These are phyloP conservation scores for Aspergillus ochraceus DNA, from an alignment of 2,329 filamentous ascomycete genomes.

Conservation along the genomic window DNA sequence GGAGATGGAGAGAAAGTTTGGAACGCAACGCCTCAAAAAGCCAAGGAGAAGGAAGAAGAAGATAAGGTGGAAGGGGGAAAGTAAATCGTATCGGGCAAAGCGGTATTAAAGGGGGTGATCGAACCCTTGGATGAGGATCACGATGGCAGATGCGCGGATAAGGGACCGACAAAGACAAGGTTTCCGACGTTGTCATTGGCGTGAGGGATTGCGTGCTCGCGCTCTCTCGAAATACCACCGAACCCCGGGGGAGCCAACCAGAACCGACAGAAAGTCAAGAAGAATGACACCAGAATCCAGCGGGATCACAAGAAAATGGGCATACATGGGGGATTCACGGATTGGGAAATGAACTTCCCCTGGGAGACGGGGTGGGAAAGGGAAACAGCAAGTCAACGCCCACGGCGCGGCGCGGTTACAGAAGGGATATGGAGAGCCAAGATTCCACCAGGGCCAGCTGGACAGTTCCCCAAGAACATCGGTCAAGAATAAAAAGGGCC, in stretches of 20 bases:
- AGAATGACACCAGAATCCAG: not conserved
- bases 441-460: not conserved
- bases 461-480: not conserved
- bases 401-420: slow-evolving; percentile 5
- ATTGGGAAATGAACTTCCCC: no score
- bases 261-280: slow-evolving; percentile 1
- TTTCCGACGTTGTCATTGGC: slow-evolving; percentile 32
- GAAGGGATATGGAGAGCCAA: not conserved
- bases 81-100: slow-evolving; percentile 8
- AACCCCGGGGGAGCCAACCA: not conserved
- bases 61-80: slow-evolving; percentile 11
- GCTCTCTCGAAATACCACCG: slow-evolving; percentile 8
- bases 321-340: not conserved
- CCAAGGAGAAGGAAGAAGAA: slow-evolving; percentile 14
- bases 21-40: slow-evolving; percentile 4
- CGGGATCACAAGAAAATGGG: not conserved
- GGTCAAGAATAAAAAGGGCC: not conserved
- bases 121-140: slow-evolving; percentile 11
- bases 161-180: slow-evolving; percentile 25
- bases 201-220: slow-evolving; percentile 39
- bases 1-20: not conserved
- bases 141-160: slow-evolving; percentile 13
- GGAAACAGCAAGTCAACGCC: not conserved
- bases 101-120: slow-evolving; percentile 10
- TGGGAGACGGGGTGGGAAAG: not conserved